These are phyloP conservation scores for Aspergillus carlsbadensis DNA, from an alignment of 495 filamentous ascomycete species.

Conservation along the genomic window DNA sequence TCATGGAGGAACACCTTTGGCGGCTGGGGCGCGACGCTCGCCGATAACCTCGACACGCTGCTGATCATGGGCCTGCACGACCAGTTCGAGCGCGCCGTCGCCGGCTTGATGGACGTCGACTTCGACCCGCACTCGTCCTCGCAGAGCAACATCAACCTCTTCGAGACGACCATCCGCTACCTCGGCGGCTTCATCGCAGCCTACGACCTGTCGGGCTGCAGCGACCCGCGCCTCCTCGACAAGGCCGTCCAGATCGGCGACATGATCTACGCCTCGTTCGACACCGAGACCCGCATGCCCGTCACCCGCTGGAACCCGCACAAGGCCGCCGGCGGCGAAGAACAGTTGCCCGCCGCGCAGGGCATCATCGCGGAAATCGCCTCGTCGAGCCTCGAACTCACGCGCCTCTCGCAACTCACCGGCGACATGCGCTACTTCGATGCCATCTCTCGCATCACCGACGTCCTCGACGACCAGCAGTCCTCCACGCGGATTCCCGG, in stretches of 20 bases:
- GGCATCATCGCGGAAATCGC: slow-evolving; percentile 72
- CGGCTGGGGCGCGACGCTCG: slow-evolving; percentile 79
- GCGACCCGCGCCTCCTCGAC: slow-evolving; percentile 30
- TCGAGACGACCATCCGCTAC: slow-evolving; percentile 50
- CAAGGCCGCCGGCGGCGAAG: slow-evolving; percentile 20
- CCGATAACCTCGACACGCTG: slow-evolving; percentile 82
- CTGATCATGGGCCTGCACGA: slow-evolving; percentile 83
- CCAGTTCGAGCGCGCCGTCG: slow-evolving; percentile 75
- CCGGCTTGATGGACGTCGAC: slow-evolving; percentile 65
- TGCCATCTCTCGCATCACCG: slow-evolving; percentile 77
- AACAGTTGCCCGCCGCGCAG: slow-evolving; percentile 23
- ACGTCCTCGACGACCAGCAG: slow-evolving; percentile 71
- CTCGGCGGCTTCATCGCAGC: slow-evolving; percentile 51
- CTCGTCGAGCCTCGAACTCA: slow-evolving; percentile 83
- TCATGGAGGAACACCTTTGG: slow-evolving; percentile 64
- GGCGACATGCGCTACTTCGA: slow-evolving; percentile 81
- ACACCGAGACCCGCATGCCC: slow-evolving; percentile 41
- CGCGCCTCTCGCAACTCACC: slow-evolving; percentile 82
- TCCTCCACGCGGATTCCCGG: slow-evolving; percentile 48
- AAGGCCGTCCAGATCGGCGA: slow-evolving; percentile 36
- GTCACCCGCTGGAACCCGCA: slow-evolving; percentile 31
- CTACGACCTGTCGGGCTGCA: slow-evolving; percentile 46
- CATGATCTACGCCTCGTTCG: slow-evolving; percentile 40
- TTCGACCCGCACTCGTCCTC: slow-evolving; percentile 53
- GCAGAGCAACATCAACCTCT: slow-evolving; percentile 39